Conservation (phyloP, 768 basidiomycete species). For the Phaffia australis region DNA sequence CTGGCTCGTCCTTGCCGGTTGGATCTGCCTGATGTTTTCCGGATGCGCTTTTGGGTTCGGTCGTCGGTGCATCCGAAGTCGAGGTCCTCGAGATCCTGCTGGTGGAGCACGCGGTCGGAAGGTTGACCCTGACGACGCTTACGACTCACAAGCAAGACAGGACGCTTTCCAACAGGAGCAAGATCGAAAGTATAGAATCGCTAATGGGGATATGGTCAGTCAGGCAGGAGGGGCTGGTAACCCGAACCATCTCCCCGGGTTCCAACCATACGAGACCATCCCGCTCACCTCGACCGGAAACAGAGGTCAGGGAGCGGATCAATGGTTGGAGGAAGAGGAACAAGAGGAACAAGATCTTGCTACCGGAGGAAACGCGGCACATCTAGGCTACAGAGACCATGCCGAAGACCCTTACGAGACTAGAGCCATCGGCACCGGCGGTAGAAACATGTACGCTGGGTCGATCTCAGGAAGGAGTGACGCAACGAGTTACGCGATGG, state of each 20-base stretch:
- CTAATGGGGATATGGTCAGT: neutral
- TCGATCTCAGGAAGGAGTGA: neutral
- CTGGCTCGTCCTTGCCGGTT: conserved; percentile 82
- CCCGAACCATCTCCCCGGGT: conserved; percentile 16
- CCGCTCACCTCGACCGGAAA: conserved; percentile 9
- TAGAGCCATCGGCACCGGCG: neutral
- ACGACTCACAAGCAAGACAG: conserved; percentile 11
- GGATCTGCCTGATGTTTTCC: conserved; percentile 75
- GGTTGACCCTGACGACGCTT: conserved; percentile 6
- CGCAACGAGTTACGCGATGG: neutral
- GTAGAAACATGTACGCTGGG: neutral
- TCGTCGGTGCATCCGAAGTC: conserved; percentile 56
- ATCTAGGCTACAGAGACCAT: conserved; percentile 17
- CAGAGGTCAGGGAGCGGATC: conserved; percentile 8
- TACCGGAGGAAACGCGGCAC: neutral
- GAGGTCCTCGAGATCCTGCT: conserved; percentile 17
- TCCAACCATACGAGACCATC: conserved; percentile 24
- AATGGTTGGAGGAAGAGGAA: conserved; percentile 24
- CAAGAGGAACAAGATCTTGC: neutral
- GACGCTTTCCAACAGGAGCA: conserved; percentile 24
- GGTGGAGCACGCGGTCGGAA: conserved; percentile 20
- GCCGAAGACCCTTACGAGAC: neutral
- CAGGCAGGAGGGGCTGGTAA: neutral
- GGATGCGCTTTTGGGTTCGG: conserved; percentile 80
- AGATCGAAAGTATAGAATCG: conserved; percentile 18